phyloP scores from a whole-genome alignment of 208 protist species.

The Leishmania lainsoni region DNA sequence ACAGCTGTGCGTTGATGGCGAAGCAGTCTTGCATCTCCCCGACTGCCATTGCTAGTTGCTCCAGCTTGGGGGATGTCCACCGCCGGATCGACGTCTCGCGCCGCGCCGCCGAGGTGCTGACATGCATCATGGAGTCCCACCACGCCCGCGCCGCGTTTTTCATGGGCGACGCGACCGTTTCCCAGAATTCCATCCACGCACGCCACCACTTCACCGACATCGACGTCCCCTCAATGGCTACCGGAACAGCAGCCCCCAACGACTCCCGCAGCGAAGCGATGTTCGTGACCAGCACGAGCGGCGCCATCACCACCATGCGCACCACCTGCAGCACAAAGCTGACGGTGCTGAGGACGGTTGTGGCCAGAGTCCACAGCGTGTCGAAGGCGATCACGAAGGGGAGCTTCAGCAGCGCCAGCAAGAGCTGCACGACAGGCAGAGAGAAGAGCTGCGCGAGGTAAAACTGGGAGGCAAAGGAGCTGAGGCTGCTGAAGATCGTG shows the following conservation, averaged over 20 bases:
- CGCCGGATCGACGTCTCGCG: conserved; percentile 77
- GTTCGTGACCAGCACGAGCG: conserved; percentile 53
- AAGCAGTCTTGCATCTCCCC: conserved; percentile 34
- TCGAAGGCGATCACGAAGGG: conserved; percentile 57
- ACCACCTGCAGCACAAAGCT: conserved; percentile 46
- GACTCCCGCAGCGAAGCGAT: conserved; percentile 37
- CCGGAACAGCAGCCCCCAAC: conserved; percentile 28
- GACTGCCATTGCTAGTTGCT: conserved; percentile 15
- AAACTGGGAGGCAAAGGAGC: conserved; percentile 61
- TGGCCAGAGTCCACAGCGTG: conserved; percentile 37
- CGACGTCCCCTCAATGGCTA: conserved; percentile 49
- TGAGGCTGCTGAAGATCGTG: conserved; percentile 59
- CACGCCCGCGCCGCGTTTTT: conserved; percentile 83
- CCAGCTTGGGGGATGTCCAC: conserved; percentile 53
- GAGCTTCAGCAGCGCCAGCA: conserved; percentile 43
- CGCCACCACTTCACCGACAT: conserved; percentile 64
- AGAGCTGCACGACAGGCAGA: conserved; percentile 31
- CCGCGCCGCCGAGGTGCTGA: conserved; percentile 40
- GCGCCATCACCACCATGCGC: conserved; percentile 55
- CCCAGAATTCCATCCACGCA: conserved; percentile 78
- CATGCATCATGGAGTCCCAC: conserved; percentile 72
- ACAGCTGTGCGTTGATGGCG: conserved; percentile 35
- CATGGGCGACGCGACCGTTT: conserved; percentile 72
- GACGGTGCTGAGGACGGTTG: conserved; percentile 36
- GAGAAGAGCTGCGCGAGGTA: conserved; percentile 55